Evolutionary conservation across 257 asterid genomes (phyloP).

Genomic region (Jasminum sambac): DNA sequence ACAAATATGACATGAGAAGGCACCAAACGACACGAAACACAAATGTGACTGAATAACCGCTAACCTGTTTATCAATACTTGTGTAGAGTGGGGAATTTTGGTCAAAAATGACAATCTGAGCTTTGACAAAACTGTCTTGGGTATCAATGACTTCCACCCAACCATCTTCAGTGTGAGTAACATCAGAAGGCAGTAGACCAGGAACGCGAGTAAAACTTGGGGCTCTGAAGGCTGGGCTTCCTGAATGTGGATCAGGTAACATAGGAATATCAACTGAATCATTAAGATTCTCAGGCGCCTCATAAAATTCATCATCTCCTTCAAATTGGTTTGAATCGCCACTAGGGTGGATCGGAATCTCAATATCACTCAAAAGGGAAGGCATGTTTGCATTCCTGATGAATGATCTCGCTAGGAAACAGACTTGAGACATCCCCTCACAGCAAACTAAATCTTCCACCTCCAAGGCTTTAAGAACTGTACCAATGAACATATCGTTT

Average conservation of each 20-base stretch:
- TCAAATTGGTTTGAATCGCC: conserved; percentile 52
- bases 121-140: conserved; percentile 85
- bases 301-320: conserved; percentile 89
- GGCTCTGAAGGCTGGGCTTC: conserved; percentile 43
- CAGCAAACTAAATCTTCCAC: conserved; percentile 72
- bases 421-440: conserved; percentile 44
- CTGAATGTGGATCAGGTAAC: conserved; percentile 35
- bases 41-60: conserved; percentile 20
- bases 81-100: conserved; percentile 69
- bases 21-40: conserved; percentile 13
- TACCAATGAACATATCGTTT: conserved; percentile 82
- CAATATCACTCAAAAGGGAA: conserved; percentile 39
- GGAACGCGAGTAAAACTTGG: conserved; percentile 70
- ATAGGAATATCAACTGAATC: conserved; percentile 64
- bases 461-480: conserved; percentile 84
- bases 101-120: conserved; percentile 76
- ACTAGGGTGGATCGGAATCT: conserved; percentile 33
- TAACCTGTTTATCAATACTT: conserved; percentile 72
- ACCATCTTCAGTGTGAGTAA: conserved; percentile 47
- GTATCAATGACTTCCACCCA: conserved; percentile 47
- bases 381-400: conserved; percentile 65
- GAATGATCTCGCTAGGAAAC: conserved; percentile 82
- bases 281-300: conserved; percentile 78
- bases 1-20: background rate
- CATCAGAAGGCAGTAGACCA: conserved; percentile 68